These are phyloP conservation scores for Leucocoprinus birnbaumii DNA, from an alignment of 768 basidiomycete genomes.

Conservation along the genomic window DNA sequence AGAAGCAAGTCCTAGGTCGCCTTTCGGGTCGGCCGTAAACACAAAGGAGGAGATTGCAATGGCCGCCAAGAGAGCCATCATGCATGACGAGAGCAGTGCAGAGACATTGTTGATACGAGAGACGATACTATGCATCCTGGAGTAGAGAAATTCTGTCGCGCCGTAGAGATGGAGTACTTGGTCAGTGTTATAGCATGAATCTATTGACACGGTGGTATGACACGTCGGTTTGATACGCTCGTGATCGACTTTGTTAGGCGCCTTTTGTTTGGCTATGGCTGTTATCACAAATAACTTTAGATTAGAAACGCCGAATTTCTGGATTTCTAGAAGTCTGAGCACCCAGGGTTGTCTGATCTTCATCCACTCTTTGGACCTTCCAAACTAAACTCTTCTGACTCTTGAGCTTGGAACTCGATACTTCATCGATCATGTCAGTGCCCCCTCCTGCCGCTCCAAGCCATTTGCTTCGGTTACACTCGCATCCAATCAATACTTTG, in stretches of 20 bases:
- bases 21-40: constrained; percentile 56
- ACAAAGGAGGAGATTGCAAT: constrained; percentile 75
- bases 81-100: constrained; percentile 69
- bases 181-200: constrained; percentile 1
- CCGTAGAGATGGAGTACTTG: background rate
- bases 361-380: background rate
- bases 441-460: constrained; percentile 54
- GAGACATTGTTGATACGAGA: constrained; percentile 74
- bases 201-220: constrained; percentile 4
- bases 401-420: background rate
- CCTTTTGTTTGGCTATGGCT: constrained; percentile 14
- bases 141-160: background rate
- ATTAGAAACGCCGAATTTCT: background rate
- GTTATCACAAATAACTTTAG: background rate
- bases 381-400: background rate
- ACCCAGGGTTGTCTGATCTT: too few species aligned
- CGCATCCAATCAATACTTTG: constrained; percentile 56
- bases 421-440: constrained; percentile 11
- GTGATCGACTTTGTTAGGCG: background rate
- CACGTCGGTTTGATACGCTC: constrained; percentile 1
- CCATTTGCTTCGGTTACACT: constrained; percentile 76
- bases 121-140: constrained; percentile 65
- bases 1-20: constrained; percentile 53
- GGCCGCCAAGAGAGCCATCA: constrained; percentile 66
- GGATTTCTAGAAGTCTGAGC: too few species aligned